A percentile compares a stretch with the other conserved stretches of the same genome.
phyloP scores from a whole-genome alignment of 2,329 filamentous ascomycete genomes.

The Aureobasidium sp. region DNA sequence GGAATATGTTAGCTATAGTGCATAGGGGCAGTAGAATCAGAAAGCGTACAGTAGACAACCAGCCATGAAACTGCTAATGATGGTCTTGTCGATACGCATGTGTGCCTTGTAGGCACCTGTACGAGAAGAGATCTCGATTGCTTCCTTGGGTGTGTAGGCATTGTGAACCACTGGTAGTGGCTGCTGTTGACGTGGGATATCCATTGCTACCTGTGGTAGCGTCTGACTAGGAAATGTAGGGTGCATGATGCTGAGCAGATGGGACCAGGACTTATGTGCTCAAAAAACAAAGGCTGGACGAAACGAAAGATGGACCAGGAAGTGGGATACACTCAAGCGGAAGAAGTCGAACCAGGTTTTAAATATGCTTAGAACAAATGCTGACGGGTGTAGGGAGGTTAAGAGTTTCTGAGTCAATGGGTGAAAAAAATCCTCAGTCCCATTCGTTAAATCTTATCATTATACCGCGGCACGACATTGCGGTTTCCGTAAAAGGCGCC shows the following conservation, averaged over 20 bases:
- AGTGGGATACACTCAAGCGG: not conserved
- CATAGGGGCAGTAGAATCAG: not conserved
- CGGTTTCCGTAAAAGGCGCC: not conserved
- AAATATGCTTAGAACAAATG: not conserved
- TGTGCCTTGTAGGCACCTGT: conserved; percentile 44
- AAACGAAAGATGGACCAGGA: not conserved
- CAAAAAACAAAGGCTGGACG: not conserved
- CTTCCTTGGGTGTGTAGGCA: conserved; percentile 24
- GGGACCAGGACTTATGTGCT: not conserved
- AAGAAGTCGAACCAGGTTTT: not conserved
- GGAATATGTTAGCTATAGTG: no score
- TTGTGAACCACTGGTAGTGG: not conserved
- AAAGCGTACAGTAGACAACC: conserved; percentile 37
- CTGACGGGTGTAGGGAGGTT: not conserved
- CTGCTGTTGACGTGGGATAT: not conserved
- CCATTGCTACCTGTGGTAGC: not conserved
- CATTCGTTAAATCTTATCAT: not conserved
- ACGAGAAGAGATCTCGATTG: conserved; percentile 42
- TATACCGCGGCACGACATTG: conserved; percentile 2
- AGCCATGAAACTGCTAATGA: conserved; percentile 43
- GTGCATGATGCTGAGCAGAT: not conserved
- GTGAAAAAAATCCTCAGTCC: not conserved
- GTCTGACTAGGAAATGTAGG: not conserved
- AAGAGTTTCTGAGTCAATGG: not conserved
- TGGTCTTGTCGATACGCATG: conserved; percentile 46